Percentiles rank a stretch among this genome's conserved stretches.
Evolutionary conservation across 495 filamentous ascomycete genomes (phyloP).

Genomic region (Lasiosphaeria miniovina): DNA sequence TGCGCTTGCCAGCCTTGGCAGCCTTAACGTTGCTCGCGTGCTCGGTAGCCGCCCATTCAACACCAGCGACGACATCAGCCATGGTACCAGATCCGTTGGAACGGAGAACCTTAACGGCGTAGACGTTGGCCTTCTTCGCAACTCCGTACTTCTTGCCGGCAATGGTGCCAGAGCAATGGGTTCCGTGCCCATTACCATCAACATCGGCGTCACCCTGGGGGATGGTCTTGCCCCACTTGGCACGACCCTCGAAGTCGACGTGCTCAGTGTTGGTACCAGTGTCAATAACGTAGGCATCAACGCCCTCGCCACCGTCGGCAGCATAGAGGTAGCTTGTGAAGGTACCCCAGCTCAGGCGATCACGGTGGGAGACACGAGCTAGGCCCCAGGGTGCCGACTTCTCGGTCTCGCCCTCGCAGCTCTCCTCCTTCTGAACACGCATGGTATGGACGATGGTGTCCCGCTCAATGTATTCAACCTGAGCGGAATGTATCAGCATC

Average conservation of each 20-base stretch:
- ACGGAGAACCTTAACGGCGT: slow-evolving; percentile 95
- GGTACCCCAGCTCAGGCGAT: slow-evolving; percentile 77
- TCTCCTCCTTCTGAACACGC: slow-evolving; percentile 30
- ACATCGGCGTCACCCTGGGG: slow-evolving; percentile 76
- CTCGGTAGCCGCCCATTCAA: slow-evolving; percentile 84
- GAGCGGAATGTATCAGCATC: slow-evolving; percentile 16
- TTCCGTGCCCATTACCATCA: slow-evolving; percentile 98
- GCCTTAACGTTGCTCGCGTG: slow-evolving; percentile 71
- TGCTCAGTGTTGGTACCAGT: slow-evolving; percentile 92
- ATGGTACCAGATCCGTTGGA: slow-evolving; percentile 98
- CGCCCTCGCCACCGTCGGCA: slow-evolving; percentile 88
- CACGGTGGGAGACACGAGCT: slow-evolving; percentile 93
- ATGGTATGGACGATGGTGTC: slow-evolving; percentile 88
- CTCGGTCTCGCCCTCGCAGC: slow-evolving; percentile 57
- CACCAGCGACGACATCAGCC: slow-evolving; percentile 97
- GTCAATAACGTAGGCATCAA: slow-evolving; percentile 98
- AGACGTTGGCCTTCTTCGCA: slow-evolving; percentile 95
- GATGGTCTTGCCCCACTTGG: slow-evolving; percentile 95
- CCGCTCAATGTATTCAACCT: slow-evolving; percentile 97
- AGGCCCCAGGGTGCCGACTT: slow-evolving; percentile 97
- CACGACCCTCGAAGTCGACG: slow-evolving; percentile 96
- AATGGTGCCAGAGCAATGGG: slow-evolving; percentile 97
- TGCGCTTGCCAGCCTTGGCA: slow-evolving; percentile 79
- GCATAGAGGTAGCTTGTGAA: slow-evolving; percentile 99
- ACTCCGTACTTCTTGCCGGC: slow-evolving; percentile 99